A percentile compares a stretch with the other conserved stretches of the same genome.
Conservation (phyloP, 1,139 yeast species). For the Suhomyces maxii region DNA sequence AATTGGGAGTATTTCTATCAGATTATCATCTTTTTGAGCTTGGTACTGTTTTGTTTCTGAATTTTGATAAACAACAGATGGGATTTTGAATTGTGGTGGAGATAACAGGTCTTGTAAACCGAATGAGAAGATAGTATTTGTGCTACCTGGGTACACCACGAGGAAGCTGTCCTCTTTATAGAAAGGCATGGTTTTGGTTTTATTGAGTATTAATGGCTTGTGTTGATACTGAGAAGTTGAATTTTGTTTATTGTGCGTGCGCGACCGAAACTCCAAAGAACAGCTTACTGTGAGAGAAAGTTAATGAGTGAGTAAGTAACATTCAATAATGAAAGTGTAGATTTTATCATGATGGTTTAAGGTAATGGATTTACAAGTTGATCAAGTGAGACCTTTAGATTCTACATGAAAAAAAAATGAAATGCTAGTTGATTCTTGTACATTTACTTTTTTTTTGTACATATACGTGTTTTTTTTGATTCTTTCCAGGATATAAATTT, state of each 20-base stretch:
- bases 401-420: too few relatives aligned
- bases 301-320: too few relatives aligned
- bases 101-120: slow-evolving; percentile 79
- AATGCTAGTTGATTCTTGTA: too few relatives aligned
- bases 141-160: slow-evolving; percentile 82
- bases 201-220: neutral
- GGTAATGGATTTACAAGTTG: too few relatives aligned
- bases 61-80: slow-evolving; percentile 69
- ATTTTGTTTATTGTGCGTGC: slow-evolving; percentile 2
- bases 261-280: neutral
- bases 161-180: slow-evolving; percentile 61
- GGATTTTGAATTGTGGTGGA: slow-evolving; percentile 74
- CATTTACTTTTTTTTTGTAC: too few relatives aligned
- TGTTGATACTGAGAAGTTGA: slow-evolving; percentile 1
- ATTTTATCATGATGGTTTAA: too few relatives aligned
- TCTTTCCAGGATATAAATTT: too few relatives aligned
- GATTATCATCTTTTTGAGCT: slow-evolving; percentile 30
- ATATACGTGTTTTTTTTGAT: too few relatives aligned
- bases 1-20: slow-evolving; percentile 60
- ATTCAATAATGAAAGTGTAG: too few relatives aligned
- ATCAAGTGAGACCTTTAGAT: too few relatives aligned
- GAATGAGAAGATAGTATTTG: slow-evolving; percentile 69
- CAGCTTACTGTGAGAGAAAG: neutral
- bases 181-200: slow-evolving; percentile 45
- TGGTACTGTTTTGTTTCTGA: slow-evolving; percentile 41